Conservation (phyloP, 805 yeast species). For the Yarrowia divulgata region DNA sequence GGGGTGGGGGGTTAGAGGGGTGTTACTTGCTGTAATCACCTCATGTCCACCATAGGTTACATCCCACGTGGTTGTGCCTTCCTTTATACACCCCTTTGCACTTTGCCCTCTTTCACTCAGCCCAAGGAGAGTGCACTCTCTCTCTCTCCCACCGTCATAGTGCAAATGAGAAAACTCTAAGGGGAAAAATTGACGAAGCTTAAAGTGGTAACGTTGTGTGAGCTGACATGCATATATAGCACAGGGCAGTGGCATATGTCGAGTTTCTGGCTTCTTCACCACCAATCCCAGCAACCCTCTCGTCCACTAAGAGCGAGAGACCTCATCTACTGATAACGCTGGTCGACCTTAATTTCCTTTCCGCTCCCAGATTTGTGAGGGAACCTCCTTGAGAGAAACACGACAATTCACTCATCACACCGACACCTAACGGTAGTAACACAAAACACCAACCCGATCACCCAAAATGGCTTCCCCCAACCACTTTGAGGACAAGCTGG, state of each 20-base stretch:
- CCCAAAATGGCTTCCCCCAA: slow-evolving; percentile 18
- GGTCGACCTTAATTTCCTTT: slow-evolving; percentile 29
- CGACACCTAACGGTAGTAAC: too few relatives aligned
- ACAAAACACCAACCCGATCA: background rate
- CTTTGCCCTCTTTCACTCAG: slow-evolving; percentile 8
- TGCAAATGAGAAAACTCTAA: slow-evolving; percentile 21
- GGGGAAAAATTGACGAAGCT: slow-evolving; percentile 25
- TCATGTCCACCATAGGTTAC: background rate
- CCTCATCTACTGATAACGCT: slow-evolving; percentile 19
- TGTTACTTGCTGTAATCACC: background rate
- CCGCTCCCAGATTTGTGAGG: slow-evolving; percentile 39
- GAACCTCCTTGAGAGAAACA: slow-evolving; percentile 39
- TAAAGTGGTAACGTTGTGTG: slow-evolving; percentile 3
- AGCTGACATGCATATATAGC: slow-evolving; percentile 26
- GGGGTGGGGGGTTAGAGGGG: too few relatives aligned
- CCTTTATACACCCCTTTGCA: background rate
- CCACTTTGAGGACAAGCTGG: slow-evolving; percentile 37
- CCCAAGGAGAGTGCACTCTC: background rate
- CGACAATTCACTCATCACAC: slow-evolving; percentile 12
- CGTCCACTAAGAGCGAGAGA: slow-evolving; percentile 40
- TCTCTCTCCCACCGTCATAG: background rate
- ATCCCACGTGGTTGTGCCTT: slow-evolving; percentile 17
- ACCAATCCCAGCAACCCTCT: slow-evolving; percentile 34
- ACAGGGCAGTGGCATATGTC: background rate
- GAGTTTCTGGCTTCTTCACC: slow-evolving; percentile 27